Percentiles rank a stretch among this genome's conserved stretches.
Evolutionary conservation across 345 rosid genomes (phyloP).

Genomic region (Citrus mangshanensis): DNA sequence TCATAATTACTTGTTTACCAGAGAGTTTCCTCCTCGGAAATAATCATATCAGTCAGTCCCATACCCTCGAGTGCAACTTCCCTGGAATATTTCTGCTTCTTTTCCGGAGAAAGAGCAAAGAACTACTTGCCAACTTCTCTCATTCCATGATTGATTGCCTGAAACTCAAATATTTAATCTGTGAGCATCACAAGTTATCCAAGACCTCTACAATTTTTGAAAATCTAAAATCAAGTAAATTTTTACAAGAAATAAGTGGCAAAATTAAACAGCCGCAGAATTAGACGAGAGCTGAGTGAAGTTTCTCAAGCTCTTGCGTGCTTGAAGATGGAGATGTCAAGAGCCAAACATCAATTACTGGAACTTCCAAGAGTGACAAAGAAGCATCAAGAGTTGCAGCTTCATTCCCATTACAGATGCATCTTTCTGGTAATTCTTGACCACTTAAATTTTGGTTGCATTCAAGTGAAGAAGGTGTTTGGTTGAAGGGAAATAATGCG

Average conservation of each 20-base stretch:
- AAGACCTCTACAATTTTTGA: neutral
- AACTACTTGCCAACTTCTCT: slow-evolving; percentile 27
- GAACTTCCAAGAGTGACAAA: slow-evolving; percentile 44
- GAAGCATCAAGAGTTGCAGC: slow-evolving; percentile 22
- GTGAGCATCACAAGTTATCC: neutral
- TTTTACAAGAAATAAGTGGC: neutral
- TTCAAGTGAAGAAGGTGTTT: too few species aligned
- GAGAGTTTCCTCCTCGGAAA: slow-evolving; percentile 53
- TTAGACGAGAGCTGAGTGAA: slow-evolving; percentile 44
- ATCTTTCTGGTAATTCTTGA: slow-evolving; percentile 42
- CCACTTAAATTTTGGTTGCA: neutral
- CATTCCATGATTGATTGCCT: too few species aligned
- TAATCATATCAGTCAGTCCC: slow-evolving; percentile 69
- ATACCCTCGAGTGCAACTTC: slow-evolving; percentile 61
- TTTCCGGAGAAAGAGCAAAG: slow-evolving; percentile 53
- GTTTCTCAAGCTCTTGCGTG: slow-evolving; percentile 40
- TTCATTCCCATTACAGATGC: slow-evolving; percentile 24
- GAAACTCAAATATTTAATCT: neutral
- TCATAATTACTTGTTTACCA: neutral
- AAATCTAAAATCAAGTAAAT: neutral
- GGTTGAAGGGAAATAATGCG: too few species aligned
- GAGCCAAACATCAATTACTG: slow-evolving; percentile 50
- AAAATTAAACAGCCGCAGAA: slow-evolving; percentile 55
- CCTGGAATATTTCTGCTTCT: slow-evolving; percentile 53
- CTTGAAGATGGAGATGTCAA: slow-evolving; percentile 43